phyloP scores from a whole-genome alignment of 768 basidiomycete genomes.

The Auriculariales sp. region DNA sequence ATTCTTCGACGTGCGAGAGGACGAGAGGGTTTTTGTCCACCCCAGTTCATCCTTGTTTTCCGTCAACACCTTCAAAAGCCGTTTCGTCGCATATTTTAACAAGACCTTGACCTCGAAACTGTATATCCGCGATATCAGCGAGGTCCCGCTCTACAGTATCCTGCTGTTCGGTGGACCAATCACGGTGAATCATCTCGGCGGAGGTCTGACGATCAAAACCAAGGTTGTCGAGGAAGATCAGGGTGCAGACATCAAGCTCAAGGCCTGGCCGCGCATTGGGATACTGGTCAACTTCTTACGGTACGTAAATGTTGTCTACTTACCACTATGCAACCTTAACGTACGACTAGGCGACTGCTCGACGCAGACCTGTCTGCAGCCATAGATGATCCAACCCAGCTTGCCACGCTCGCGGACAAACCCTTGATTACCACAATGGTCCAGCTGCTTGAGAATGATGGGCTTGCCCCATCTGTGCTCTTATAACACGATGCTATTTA shows the following conservation, averaged over 20 bases:
- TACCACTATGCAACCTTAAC: not conserved
- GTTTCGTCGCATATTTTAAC: conserved; percentile 73
- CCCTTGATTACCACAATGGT: conserved; percentile 32
- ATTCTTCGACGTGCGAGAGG: conserved; percentile 51
- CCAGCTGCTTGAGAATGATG: conserved; percentile 21
- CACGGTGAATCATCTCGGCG: conserved; percentile 61
- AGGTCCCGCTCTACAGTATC: conserved; percentile 80
- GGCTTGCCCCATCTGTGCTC: conserved; percentile 52
- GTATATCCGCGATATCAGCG: conserved; percentile 75
- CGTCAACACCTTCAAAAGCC: conserved; percentile 55
- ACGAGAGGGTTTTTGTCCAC: conserved; percentile 59
- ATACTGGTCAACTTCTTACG: conserved; percentile 77
- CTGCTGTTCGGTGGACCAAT: conserved; percentile 75
- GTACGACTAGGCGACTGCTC: conserved; percentile 39
- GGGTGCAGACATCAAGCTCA: conserved; percentile 36
- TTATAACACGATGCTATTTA: too few species aligned
- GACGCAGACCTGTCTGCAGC: conserved; percentile 50
- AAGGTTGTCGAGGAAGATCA: conserved; percentile 35
- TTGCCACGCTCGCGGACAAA: conserved; percentile 32
- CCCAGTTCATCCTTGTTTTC: conserved; percentile 71
- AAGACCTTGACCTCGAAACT: conserved; percentile 73
- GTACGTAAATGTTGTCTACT: conserved; percentile 21
- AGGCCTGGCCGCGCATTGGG: conserved; percentile 82
- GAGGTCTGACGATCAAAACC: conserved; percentile 39
- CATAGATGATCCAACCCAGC: conserved; percentile 45